Evolutionary conservation across 768 basidiomycete species (phyloP), one percentile per base, ranked within the genome.

Genomic region (Russula foetens): DNA sequence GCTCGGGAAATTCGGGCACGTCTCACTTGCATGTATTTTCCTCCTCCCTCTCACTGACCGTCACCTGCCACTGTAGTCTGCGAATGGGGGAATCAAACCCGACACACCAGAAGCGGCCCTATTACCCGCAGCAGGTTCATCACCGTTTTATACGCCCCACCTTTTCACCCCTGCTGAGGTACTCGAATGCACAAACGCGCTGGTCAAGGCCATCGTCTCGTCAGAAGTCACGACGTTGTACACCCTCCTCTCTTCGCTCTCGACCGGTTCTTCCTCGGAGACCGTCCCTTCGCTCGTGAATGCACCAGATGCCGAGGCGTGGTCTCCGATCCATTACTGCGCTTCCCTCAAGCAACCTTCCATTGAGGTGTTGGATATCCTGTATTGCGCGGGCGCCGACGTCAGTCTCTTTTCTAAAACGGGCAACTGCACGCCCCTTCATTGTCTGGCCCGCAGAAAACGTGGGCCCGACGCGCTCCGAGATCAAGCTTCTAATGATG

Each of bases 371-470:
- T 75, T 90, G 60, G 87, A 91, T 63, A 79, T 82, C 26, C 75
- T 91, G 41, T 90, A 88, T 66, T 83, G 80, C 60, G 88, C 88
- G 35, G 89, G 89, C 48, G 86, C 87, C 23, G 88, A 91, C 66
- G 72, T 86, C 62, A 78, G 85, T 49, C 74, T 90, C 29, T 89
- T 88, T 71, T 59, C 73, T 70, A 52, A 69, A 71, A 35, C 51
- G 35, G 65, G 64, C 28, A 56, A 54, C 53, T 65, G 53, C 24
- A 63, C 67, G 21, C 66, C 66, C n/a, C 58, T 66, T 33, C 69
- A 66, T 39, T 64, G 64, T 53, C 60, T 69, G 49, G 66, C 67
- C 21, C 64, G 62, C 14, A 47, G 54, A 28, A 63, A 63, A 33
- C 62, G 64, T 38, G 64, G 64, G 24, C 53, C 64, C 29, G 64